Percentiles rank a stretch among this genome's conserved stretches.
These are phyloP conservation scores for Diaporthe helianthi DNA, from an alignment of 2,329 filamentous ascomycete species.

Conservation along the genomic window DNA sequence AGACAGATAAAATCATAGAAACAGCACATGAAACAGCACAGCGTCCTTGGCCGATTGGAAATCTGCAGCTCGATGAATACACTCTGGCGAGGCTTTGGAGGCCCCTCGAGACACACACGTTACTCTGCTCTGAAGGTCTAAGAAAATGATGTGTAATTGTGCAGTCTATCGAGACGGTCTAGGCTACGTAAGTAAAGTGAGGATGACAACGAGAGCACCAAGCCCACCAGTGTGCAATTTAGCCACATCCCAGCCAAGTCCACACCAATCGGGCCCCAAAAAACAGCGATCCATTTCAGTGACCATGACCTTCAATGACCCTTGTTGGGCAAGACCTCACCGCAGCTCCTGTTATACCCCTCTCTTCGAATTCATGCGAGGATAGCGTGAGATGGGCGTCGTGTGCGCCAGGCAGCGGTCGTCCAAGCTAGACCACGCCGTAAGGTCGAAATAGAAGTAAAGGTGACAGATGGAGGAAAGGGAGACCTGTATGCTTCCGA, in stretches of 20 bases:
- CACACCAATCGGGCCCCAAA: background rate
- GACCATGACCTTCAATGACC: too few species aligned
- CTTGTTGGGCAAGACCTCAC: too few species aligned
- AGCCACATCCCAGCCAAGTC: background rate
- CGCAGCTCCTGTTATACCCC: too few species aligned
- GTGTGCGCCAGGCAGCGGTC: background rate
- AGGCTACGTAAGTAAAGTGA: background rate
- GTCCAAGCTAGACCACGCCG: constrained; percentile 16
- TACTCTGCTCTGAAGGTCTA: background rate
- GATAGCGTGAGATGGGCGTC: too few species aligned
- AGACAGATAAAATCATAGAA: background rate
- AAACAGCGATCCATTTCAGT: too few species aligned
- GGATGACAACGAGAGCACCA: background rate
- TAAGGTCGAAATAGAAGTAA: background rate
- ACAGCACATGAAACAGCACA: background rate
- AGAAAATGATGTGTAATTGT: constrained; percentile 22
- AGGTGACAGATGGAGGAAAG: background rate
- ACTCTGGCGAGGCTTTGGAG: background rate
- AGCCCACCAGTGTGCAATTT: background rate
- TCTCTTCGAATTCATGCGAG: background rate
- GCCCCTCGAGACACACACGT: background rate
- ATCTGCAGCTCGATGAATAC: background rate
- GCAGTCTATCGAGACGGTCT: constrained; percentile 14
- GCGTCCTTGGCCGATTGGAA: background rate
- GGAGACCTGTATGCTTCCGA: background rate